Base-by-base conservation (phyloP, 1,284 basidiomycete genomes). In the Boletus semigastroideus region DNA sequence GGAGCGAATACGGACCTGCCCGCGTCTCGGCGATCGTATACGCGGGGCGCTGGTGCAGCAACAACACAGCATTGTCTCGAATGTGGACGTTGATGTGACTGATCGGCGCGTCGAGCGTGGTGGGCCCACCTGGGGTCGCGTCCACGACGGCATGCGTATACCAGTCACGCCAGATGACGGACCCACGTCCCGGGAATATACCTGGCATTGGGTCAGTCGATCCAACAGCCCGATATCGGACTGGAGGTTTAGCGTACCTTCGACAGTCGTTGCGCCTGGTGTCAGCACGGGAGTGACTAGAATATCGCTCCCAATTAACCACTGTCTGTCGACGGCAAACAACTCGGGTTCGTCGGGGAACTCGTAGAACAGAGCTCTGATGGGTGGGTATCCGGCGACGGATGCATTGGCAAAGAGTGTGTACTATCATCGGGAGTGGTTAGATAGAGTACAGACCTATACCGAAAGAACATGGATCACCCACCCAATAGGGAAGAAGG, bases 281-380 rank as follows among this genome's bases (percentile, higher is more conserved):
- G 73, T 72, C 31, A 88, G 65, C 1, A 90, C 87, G 3, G 87
- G 88, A 0, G 87, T 87, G 37, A 91, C 81, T 22, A 91, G 77
- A 42, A 91, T 74, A 55, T 83, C 78, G 4, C 76, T 62, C 11
- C 88, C 87, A 51, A 90, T 70, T 56, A 90, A 69, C 70, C 86
- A 90, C 64, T 90, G 88, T 27, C 73, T 70, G 56, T 88, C 84
- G 17, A 87, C 70, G 19, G 64, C 67, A 58, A 85, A 84, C 1
- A 86, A 69, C 54, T 83, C 78, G 0, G 80, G 75, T 58, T 89
- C 83, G 49, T 84, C 70, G 1, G 84, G 83, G 70, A 88, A 90
- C 63, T 90, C 83, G 61, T 79, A 90, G 74, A 87, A 89, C 27
- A 90, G 74, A 1, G 88, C 83, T 37, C 81, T 78, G 31, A 90